Percentiles rank a stretch among this genome's conserved stretches.
These are phyloP conservation scores for Leccinum arenicola DNA, from an alignment of 768 basidiomycete species.

Conservation along the genomic window DNA sequence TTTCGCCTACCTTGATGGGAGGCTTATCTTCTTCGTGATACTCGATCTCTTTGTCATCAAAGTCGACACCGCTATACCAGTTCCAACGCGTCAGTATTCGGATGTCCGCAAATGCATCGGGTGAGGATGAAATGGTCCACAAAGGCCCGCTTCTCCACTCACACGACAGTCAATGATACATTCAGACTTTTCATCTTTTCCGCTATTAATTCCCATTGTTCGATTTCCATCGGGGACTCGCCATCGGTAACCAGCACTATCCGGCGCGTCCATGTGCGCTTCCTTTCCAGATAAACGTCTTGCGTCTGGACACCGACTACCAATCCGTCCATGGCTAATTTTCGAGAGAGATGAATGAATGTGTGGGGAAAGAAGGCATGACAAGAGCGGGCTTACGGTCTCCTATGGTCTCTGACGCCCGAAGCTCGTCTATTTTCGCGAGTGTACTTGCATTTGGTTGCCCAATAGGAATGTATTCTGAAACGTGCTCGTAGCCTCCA, in stretches of 20 bases:
- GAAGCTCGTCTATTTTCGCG: constrained; percentile 58
- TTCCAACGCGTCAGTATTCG: constrained; percentile 5
- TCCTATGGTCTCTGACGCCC: constrained; percentile 53
- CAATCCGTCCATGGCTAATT: constrained; percentile 77
- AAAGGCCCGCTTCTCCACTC: constrained; percentile 19
- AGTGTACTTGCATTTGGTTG: constrained; percentile 67
- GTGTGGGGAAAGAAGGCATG: background rate
- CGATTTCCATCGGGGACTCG: constrained; percentile 66
- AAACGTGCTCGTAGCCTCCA: constrained; percentile 72
- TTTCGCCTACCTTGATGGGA: constrained; percentile 59
- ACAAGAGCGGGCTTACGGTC: constrained; percentile 51
- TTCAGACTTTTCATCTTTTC: constrained; percentile 59
- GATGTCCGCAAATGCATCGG: background rate
- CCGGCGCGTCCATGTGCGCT: constrained; percentile 84
- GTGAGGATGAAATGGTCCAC: background rate
- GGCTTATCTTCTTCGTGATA: constrained; percentile 70
- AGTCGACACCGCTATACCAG: constrained; percentile 74
- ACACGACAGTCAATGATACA: constrained; percentile 73
- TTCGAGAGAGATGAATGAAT: background rate
- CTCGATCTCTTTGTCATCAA: constrained; percentile 68
- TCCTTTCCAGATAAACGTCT: constrained; percentile 58
- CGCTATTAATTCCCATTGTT: constrained; percentile 71
- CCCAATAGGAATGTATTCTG: constrained; percentile 65
- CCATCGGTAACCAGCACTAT: constrained; percentile 85
- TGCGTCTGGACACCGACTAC: constrained; percentile 87